These are phyloP conservation scores for Hyaloperonospora brassicae DNA, from an alignment of 352 stramenopile species.

Conservation along the genomic window DNA sequence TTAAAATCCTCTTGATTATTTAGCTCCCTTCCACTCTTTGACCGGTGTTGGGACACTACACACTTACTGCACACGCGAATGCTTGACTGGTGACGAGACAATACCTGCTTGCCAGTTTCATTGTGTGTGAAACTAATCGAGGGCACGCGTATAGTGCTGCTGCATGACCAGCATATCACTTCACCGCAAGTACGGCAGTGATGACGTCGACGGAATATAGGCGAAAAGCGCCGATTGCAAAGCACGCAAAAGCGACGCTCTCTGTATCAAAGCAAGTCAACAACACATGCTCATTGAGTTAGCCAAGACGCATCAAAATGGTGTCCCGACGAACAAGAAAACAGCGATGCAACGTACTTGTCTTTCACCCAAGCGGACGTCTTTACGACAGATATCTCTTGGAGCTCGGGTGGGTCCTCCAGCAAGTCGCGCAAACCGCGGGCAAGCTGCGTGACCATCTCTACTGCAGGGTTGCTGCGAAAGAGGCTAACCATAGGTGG, in stretches of 20 bases:
- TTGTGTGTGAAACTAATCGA: slow-evolving; percentile 83
- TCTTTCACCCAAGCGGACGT: slow-evolving; percentile 81
- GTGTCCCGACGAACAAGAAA: not conserved
- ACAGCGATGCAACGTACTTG: slow-evolving; percentile 37
- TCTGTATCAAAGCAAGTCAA: slow-evolving; percentile 20
- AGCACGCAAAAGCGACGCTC: slow-evolving; percentile 78
- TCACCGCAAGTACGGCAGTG: slow-evolving; percentile 83
- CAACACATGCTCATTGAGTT: slow-evolving; percentile 13
- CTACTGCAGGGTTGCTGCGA: slow-evolving; percentile 69
- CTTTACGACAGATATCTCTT: slow-evolving; percentile 76
- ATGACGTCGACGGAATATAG: slow-evolving; percentile 79
- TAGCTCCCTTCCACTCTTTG: slow-evolving; percentile 57
- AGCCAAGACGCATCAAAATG: slow-evolving; percentile 4
- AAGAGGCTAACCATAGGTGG: slow-evolving; percentile 76
- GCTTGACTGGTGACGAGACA: slow-evolving; percentile 71
- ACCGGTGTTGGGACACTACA: slow-evolving; percentile 69
- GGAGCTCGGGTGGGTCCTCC: slow-evolving; percentile 65
- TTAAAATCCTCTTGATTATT: slow-evolving; percentile 78
- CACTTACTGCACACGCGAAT: slow-evolving; percentile 82
- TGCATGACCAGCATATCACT: slow-evolving; percentile 86
- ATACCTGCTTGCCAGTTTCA: slow-evolving; percentile 66
- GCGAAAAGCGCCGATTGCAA: slow-evolving; percentile 71
- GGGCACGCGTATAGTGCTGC: slow-evolving; percentile 72
- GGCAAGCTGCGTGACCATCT: slow-evolving; percentile 80
- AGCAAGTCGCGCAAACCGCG: slow-evolving; percentile 69